phyloP scores from a whole-genome alignment of 306 rosid genomes.

The Gastrolobium bilobum region DNA sequence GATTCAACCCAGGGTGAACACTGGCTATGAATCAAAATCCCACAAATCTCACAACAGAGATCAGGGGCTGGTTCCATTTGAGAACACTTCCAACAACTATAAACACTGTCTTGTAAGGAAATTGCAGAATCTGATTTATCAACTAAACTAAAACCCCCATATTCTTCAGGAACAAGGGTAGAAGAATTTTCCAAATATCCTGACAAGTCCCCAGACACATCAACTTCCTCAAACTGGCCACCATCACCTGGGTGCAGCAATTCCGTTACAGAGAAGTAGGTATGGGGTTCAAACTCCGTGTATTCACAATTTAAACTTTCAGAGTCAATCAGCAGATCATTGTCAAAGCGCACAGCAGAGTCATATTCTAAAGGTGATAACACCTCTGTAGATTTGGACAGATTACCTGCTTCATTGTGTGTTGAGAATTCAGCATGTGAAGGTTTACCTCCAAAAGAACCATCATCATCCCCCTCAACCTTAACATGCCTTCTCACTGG shows the following conservation, averaged over 20 bases:
- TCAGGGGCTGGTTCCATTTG: constrained; percentile 75
- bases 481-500: constrained; percentile 84
- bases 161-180: constrained; percentile 50
- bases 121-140: constrained; percentile 48
- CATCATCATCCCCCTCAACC: constrained; percentile 74
- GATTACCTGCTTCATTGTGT: constrained; percentile 47
- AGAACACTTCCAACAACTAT: constrained; percentile 62
- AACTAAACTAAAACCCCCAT: constrained; percentile 41
- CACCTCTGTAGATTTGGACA: constrained; percentile 49
- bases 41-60: constrained; percentile 77
- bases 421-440: constrained; percentile 50
- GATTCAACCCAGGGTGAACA: constrained; percentile 78
- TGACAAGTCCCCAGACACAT: constrained; percentile 57
- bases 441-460: constrained; percentile 52
- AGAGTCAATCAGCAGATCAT: constrained; percentile 56
- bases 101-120: constrained; percentile 41
- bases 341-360: constrained; percentile 51
- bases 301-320: constrained; percentile 59
- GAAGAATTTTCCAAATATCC: constrained; percentile 56
- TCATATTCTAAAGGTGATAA: constrained; percentile 59
- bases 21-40: constrained; percentile 69
- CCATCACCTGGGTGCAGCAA: constrained; percentile 70
- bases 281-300: constrained; percentile 79
- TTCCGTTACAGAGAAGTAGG: constrained; percentile 80
- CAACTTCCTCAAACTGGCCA: constrained; percentile 59